Evolutionary conservation across 2,329 filamentous ascomycete genomes (phyloP).

Genomic region (Cladorrhinum sp.): DNA sequence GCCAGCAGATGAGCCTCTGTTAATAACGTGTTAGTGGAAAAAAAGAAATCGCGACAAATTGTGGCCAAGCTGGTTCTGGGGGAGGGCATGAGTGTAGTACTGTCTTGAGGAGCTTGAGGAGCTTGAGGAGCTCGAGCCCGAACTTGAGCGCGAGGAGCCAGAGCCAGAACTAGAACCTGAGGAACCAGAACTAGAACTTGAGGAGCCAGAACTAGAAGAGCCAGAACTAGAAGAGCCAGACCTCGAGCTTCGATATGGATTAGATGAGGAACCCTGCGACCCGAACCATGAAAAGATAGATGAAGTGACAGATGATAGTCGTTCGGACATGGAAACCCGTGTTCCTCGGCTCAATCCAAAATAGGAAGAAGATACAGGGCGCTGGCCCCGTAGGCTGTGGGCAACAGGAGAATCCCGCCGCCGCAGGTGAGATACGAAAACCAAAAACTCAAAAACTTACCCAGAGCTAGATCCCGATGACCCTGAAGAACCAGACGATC

Average conservation of each 20-base stretch:
- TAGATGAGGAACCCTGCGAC: background rate
- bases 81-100: background rate
- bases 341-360: background rate
- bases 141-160: background rate
- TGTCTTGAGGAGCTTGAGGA: background rate
- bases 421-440: background rate
- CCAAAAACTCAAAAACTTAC: background rate
- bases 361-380: background rate
- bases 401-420: background rate
- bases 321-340: no score
- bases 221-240: background rate
- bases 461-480: background rate
- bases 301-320: background rate
- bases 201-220: background rate
- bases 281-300: background rate
- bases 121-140: background rate
- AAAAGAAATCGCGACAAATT: background rate
- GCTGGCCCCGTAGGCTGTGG: background rate
- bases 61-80: background rate
- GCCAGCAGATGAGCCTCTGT: conserved; percentile 12
- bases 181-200: background rate
- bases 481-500: conserved; percentile 4
- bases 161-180: background rate
- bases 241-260: background rate
- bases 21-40: conserved; percentile 16